Evolutionary conservation across 2,329 filamentous ascomycete genomes (phyloP).

Genomic region (Teratosphaeria viscida): DNA sequence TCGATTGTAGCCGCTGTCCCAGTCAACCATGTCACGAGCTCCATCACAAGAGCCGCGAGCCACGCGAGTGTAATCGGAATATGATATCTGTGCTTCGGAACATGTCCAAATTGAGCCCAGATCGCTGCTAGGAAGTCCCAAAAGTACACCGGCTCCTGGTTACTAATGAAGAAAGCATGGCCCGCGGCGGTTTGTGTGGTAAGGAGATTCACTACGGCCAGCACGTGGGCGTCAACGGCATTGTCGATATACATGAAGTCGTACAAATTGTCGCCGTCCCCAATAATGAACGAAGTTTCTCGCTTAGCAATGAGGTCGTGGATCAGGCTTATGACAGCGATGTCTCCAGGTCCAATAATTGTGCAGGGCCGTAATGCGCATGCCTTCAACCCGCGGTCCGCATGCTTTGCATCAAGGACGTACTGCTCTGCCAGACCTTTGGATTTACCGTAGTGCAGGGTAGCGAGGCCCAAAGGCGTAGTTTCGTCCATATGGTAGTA

Average conservation of each 20-base stretch:
- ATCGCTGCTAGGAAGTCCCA: conserved; percentile 77
- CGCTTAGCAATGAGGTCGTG: conserved; percentile 58
- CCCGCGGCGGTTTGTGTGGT: conserved; percentile 55
- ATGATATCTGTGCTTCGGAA: conserved; percentile 38
- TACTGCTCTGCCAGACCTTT: conserved; percentile 78
- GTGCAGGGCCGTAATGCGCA: conserved; percentile 73
- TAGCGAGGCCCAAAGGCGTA: conserved; percentile 64
- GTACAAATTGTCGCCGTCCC: conserved; percentile 59
- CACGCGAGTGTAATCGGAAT: conserved; percentile 42
- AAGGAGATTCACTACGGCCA: conserved; percentile 66
- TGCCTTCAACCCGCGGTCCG: conserved; percentile 24
- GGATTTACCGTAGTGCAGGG: conserved; percentile 74
- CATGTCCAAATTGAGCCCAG: conserved; percentile 54
- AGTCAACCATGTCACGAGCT: conserved; percentile 38
- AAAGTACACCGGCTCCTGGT: conserved; percentile 79
- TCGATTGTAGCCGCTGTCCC: conserved; percentile 38
- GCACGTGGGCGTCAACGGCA: conserved; percentile 67
- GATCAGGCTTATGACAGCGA: conserved; percentile 62
- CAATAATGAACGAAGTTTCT: conserved; percentile 70
- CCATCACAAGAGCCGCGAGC: conserved; percentile 36
- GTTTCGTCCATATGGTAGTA: conserved; percentile 75
- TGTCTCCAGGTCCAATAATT: conserved; percentile 86
- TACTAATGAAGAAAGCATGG: conserved; percentile 82
- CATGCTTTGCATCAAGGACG: conserved; percentile 62
- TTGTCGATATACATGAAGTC: conserved; percentile 63